Base-by-base conservation (phyloP, 2,329 filamentous ascomycete species). In the Endoconidiophora laricicola region DNA sequence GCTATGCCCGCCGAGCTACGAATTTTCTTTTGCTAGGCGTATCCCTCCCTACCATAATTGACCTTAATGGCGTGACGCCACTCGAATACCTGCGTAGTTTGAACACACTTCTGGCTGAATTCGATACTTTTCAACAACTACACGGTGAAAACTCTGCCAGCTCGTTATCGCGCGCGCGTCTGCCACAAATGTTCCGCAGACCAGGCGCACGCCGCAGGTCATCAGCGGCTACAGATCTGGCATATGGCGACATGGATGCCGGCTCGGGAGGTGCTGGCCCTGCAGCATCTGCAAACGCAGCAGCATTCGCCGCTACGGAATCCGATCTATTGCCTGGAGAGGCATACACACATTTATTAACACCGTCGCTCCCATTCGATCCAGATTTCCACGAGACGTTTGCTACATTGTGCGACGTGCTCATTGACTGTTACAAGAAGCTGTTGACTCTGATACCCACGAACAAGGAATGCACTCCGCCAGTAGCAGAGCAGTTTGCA, bases 361-460 rank as follows among this genome's bases (percentile, higher is more conserved):
- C 90, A n/a, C 91, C 91, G 0, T 82, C 80, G 14, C 68, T 98
- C 44, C 91, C 91, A 0, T 98, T 98, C 60, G 88, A 96, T 56
- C 91, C 91, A 0, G 91, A 98, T 65, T 98, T 94, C 60, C 91
- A 90, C 63, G 87, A 93, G 67, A 95, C 88, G 0, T 96, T 96
- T 66, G 83, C 87, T 12, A 95, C 91, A 10, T 72, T 98, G 5
- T 96, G 91, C 67, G 91, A 98, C 61, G 86, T 94, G 2, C 69
- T 98, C 54, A 93, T 95, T 58, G 91, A 96, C 63, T 86, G 81
- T 60, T 98, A 98, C 66, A 79, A 79, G 36, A 78, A 80, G 49
- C 76, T 98, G 24, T 69, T 93, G 58, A 72, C 71, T 41, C 69
- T 98, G 53, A 70, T 96, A 20, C 73, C 79, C n/a, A 78, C 78